Percentiles rank a stretch among this genome's conserved stretches.
Conservation (phyloP, 1,284 basidiomycete species). For the Calocybe gambosa region DNA sequence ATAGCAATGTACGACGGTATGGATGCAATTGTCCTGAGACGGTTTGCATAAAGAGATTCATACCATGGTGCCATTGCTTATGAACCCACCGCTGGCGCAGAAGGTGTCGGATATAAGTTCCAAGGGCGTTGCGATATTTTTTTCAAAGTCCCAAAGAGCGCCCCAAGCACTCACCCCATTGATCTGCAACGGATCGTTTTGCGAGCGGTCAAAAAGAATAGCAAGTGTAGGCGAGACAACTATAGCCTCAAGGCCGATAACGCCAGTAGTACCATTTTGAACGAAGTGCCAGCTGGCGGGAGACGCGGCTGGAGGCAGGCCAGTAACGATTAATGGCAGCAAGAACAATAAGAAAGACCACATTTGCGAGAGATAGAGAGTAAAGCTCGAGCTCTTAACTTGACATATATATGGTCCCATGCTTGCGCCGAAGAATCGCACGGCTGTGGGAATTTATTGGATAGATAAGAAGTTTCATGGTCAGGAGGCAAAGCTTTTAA, state of each 20-base stretch:
- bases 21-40: background rate
- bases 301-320: slow-evolving; percentile 6
- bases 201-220: slow-evolving; percentile 39
- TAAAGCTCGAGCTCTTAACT: background rate
- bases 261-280: slow-evolving; percentile 35
- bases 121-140: slow-evolving; percentile 20
- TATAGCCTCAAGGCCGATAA: slow-evolving; percentile 40
- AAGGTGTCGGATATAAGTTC: slow-evolving; percentile 42
- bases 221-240: slow-evolving; percentile 40
- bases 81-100: slow-evolving; percentile 39
- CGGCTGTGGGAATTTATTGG: background rate
- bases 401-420: background rate
- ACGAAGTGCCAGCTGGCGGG: slow-evolving; percentile 27
- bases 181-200: slow-evolving; percentile 37
- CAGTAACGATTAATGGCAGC: slow-evolving; percentile 1
- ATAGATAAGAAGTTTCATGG: too few relatives aligned
- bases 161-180: slow-evolving; percentile 41
- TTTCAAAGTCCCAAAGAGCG: slow-evolving; percentile 36
- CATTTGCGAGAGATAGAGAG: background rate
- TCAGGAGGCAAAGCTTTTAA: background rate
- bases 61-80: slow-evolving; percentile 44
- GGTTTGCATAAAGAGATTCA: background rate
- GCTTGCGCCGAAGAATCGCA: background rate
- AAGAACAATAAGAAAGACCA: background rate
- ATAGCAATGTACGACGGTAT: background rate